Percentiles rank a stretch among this genome's conserved stretches.
phyloP scores from a whole-genome alignment of 331 rosid species.

The Malus hybrid region DNA sequence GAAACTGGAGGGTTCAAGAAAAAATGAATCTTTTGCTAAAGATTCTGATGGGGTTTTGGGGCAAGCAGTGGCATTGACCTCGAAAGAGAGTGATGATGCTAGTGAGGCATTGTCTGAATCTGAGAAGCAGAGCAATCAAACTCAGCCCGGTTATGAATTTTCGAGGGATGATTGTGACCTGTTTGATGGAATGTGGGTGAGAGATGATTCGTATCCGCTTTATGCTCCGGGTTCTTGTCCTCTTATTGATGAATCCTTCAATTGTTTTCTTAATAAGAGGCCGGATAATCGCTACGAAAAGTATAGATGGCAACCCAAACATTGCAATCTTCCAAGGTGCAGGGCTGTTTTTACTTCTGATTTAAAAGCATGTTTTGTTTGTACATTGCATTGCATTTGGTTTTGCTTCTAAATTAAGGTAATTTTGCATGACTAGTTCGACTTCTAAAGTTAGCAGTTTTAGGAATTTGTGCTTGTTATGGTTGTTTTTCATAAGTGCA shows the following conservation, averaged over 20 bases:
- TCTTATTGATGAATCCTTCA: conserved; percentile 60
- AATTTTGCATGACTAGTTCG: background rate
- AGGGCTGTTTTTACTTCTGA: background rate
- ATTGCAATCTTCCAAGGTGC: conserved; percentile 66
- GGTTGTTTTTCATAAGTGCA: background rate
- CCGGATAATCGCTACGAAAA: conserved; percentile 54
- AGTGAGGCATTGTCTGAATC: conserved; percentile 13
- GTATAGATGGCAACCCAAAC: conserved; percentile 73
- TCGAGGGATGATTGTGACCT: conserved; percentile 52
- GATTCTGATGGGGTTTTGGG: background rate
- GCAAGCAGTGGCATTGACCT: conserved; percentile 8
- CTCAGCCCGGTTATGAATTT: conserved; percentile 28
- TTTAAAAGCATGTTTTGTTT: background rate
- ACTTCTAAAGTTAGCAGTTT: background rate
- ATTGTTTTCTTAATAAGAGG: conserved; percentile 62
- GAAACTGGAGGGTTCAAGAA: background rate
- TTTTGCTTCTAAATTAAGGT: background rate
- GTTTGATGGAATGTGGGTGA: conserved; percentile 67
- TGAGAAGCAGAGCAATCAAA: background rate
- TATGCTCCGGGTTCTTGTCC: conserved; percentile 63
- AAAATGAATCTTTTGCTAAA: background rate
- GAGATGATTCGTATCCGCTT: conserved; percentile 67
- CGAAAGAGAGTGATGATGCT: conserved; percentile 18
- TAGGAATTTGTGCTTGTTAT: background rate
- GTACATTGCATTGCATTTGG: background rate